A percentile compares a stretch with the other conserved stretches of the same genome.
Evolutionary conservation across 352 stramenopile species (phyloP).

Genomic region (Globisporangium cylindrosporum): DNA sequence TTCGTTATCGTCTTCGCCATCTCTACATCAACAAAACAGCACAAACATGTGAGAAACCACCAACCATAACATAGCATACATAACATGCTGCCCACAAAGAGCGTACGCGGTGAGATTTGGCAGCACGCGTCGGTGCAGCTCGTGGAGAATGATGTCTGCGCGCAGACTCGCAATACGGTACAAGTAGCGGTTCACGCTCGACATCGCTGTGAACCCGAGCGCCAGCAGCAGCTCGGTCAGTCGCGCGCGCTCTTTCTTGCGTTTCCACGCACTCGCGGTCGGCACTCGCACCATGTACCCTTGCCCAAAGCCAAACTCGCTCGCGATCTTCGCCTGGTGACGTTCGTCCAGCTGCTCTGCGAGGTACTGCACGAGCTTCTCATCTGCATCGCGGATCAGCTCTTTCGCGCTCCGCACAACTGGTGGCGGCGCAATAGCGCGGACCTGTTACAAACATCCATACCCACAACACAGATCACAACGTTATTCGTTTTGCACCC

Average conservation of each 20-base stretch:
- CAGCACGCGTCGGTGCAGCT: conserved; percentile 36
- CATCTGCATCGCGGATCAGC: conserved; percentile 39
- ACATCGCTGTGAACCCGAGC: conserved; percentile 51
- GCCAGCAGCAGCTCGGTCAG: conserved; percentile 41
- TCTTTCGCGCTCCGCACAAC: conserved; percentile 35
- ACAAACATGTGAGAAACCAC: neutral
- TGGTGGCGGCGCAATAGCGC: neutral
- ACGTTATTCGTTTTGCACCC: neutral
- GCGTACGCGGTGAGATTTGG: conserved; percentile 5
- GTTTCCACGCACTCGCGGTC: conserved; percentile 26
- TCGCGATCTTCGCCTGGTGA: conserved; percentile 44
- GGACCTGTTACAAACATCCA: conserved; percentile 1
- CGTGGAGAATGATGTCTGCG: conserved; percentile 52
- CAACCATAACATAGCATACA: neutral
- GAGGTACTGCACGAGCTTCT: conserved; percentile 57
- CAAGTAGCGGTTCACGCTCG: conserved; percentile 30
- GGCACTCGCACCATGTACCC: conserved; percentile 57
- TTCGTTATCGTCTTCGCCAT: conserved; percentile 1
- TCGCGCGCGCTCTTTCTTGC: conserved; percentile 28
- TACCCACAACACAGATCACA: neutral
- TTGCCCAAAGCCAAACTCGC: conserved; percentile 52
- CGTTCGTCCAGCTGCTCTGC: conserved; percentile 40
- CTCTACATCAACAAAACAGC: neutral
- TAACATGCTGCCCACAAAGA: neutral
- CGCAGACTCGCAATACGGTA: conserved; percentile 58